Evolutionary conservation across 1,284 basidiomycete species (phyloP), one percentile per base, ranked within the genome.

Genomic region (Rhodotorula sp.): DNA sequence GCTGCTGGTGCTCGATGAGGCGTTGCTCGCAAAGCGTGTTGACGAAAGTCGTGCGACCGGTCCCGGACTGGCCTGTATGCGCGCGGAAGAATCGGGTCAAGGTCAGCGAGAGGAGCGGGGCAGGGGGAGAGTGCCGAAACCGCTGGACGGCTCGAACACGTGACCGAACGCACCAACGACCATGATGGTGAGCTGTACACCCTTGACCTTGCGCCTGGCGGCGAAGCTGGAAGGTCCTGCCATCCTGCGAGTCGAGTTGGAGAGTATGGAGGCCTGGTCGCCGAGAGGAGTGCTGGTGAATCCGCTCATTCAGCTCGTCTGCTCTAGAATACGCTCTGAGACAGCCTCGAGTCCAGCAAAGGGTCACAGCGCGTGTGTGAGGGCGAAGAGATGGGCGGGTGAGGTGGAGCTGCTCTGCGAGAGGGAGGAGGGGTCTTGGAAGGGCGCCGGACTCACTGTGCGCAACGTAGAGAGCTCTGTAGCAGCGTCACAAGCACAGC

Each of bases 1-100:
- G 87, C 62, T 91, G 85, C 82, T 94, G 94, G 84, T 95, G 83
- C 65, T 80, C 79, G 62, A 81, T 78, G 34, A 73, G 73, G 37
- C 65, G 64, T 13, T 59, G 48, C 56, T 96, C 94, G 84, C 93
- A 95, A 62, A 97, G 89, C 53, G 94, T 98, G 85, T 98, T 98
- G 79, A 97, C 92, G 80, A 98, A 97, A 62, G 94, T 98, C 69
- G 94, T 97, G 68, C 94, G 90, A 65, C 94, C 94, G 67, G 92
- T 94, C 61, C 94, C 94, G 80, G 93, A 95, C 65, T 92, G 90
- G 84, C 94, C 94, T 93, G 76, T 44, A 15, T 8, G 48, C 24
- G 47, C 26, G 47, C 15, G 40, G 57, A n/a, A 6, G 10, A 34
- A 30, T 0, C 13, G 34, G n/a, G 4, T 15, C 20, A 8, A 16